Evolutionary conservation across 805 yeast genomes (phyloP).

Genomic region (Suhomyces faveliae): DNA sequence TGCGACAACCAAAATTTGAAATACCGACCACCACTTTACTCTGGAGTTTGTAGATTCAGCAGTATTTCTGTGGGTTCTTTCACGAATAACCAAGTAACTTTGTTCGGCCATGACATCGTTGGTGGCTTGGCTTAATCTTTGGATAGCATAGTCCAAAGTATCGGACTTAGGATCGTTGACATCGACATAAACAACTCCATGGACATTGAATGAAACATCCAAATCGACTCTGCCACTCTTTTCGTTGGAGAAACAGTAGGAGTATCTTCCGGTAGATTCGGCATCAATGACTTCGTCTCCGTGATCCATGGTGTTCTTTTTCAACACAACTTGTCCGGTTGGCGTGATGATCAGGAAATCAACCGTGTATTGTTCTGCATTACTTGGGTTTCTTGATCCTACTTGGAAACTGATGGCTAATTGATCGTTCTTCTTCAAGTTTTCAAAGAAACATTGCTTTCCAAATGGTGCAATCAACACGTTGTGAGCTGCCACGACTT

Average conservation of each 20-base stretch:
- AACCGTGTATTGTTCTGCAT: conserved; percentile 60
- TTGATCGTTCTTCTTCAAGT: conserved; percentile 78
- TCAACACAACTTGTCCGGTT: conserved; percentile 48
- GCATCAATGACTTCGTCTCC: conserved; percentile 77
- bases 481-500: conserved; percentile 58
- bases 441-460: conserved; percentile 84
- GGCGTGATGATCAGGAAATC: conserved; percentile 57
- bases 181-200: conserved; percentile 86
- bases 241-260: conserved; percentile 91
- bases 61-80: conserved; percentile 96
- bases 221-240: conserved; percentile 67
- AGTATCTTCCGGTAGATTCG: conserved; percentile 65
- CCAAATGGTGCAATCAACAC: conserved; percentile 81
- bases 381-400: conserved; percentile 79
- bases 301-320: conserved; percentile 61
- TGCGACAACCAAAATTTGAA: conserved; percentile 84
- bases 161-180: conserved; percentile 72
- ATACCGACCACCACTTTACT: conserved; percentile 96
- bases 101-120: conserved; percentile 90
- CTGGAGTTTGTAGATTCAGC: conserved; percentile 97
- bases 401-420: conserved; percentile 88
- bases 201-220: conserved; percentile 93
- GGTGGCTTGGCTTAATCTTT: conserved; percentile 69
- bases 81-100: conserved; percentile 90
- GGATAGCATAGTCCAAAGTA: conserved; percentile 80